A percentile compares a stretch with the other conserved stretches of the same genome.
Conservation (phyloP, 208 protist species). For the Novymonas esmeraldas region DNA sequence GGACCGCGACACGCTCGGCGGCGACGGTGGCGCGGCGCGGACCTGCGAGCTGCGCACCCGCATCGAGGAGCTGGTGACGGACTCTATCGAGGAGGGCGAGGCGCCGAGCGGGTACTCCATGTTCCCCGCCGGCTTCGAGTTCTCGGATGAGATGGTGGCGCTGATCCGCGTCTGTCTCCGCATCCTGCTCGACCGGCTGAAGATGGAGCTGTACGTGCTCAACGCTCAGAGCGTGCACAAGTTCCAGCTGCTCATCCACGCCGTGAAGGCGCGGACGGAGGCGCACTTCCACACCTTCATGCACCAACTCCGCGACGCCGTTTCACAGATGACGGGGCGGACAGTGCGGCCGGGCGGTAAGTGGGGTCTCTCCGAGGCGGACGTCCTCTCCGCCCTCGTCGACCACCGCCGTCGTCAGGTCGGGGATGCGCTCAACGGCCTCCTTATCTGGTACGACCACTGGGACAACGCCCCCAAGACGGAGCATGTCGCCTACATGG, state of each 20-base stretch:
- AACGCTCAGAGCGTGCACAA: slow-evolving; percentile 74
- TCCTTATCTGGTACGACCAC: slow-evolving; percentile 88
- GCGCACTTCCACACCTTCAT: slow-evolving; percentile 69
- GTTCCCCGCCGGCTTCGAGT: slow-evolving; percentile 69
- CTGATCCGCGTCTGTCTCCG: slow-evolving; percentile 71
- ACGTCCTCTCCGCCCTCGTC: slow-evolving; percentile 61
- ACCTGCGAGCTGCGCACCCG: slow-evolving; percentile 47
- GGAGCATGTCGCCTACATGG: slow-evolving; percentile 80
- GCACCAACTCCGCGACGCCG: slow-evolving; percentile 69
- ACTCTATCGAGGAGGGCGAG: slow-evolving; percentile 38
- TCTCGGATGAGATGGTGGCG: slow-evolving; percentile 60
- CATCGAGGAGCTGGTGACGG: slow-evolving; percentile 60
- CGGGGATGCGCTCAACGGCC: slow-evolving; percentile 53
- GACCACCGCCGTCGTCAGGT: slow-evolving; percentile 68
- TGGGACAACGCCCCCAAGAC: slow-evolving; percentile 75
- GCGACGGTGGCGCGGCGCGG: slow-evolving; percentile 22
- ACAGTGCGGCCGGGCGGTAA: slow-evolving; percentile 58
- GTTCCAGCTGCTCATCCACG: slow-evolving; percentile 52
- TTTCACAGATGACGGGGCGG: slow-evolving; percentile 59
- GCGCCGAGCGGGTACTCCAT: slow-evolving; percentile 46
- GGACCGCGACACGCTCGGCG: slow-evolving; percentile 33
- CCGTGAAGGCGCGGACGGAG: slow-evolving; percentile 69
- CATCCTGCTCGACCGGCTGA: slow-evolving; percentile 71
- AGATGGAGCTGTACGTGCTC: slow-evolving; percentile 78
- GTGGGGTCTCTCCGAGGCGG: slow-evolving; percentile 60